Evolutionary conservation across 805 yeast genomes (phyloP).

Genomic region (Gaillardinia entomophila): DNA sequence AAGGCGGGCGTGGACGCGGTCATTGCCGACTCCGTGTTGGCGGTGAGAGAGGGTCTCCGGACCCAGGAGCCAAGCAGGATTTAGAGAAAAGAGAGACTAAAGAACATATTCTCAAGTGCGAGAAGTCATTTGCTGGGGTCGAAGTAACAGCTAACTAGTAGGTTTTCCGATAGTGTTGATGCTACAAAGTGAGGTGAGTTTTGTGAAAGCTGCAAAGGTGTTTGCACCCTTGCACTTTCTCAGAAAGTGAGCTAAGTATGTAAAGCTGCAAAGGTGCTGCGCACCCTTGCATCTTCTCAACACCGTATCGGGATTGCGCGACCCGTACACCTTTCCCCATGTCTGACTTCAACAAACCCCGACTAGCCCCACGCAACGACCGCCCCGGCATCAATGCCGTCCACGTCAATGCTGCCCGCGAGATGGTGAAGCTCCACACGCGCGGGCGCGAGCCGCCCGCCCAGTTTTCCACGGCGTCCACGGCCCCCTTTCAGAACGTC

Average conservation of each 20-base stretch:
- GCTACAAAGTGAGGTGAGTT: no score
- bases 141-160: no score
- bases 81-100: conserved; percentile 11
- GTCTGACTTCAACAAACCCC: background rate
- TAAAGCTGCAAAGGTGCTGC: no score
- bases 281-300: no score
- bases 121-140: no score
- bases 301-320: no score
- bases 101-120: no score
- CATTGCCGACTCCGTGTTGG: conserved; percentile 91
- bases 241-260: no score
- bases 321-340: no score
- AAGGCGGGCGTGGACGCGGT: conserved; percentile 96
- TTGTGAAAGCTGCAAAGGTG: no score
- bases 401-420: conserved; percentile 57
- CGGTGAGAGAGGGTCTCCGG: conserved; percentile 79
- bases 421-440: conserved; percentile 49
- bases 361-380: background rate
- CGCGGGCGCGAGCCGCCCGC: conserved; percentile 27
- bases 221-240: no score
- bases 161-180: no score
- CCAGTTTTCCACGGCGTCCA: background rate
- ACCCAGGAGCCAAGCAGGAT: conserved; percentile 16
- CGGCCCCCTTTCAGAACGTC: conserved; percentile 4
- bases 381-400: conserved; percentile 44